Percentiles rank a stretch among this genome's conserved stretches.
Conservation (phyloP, 345 rosid species). For the Linum tenue region DNA sequence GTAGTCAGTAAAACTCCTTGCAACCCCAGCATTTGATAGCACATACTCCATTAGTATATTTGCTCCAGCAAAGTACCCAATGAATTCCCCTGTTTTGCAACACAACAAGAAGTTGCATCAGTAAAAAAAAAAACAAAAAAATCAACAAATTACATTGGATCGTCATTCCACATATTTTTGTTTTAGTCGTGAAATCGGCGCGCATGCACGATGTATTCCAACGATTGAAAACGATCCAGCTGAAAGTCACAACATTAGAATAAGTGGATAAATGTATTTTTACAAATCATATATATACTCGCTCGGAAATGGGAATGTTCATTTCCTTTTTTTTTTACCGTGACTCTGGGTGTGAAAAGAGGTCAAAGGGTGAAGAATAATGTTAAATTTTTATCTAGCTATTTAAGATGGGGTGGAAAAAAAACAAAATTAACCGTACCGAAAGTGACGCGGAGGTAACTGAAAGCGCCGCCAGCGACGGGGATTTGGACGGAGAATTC, state of each 20-base stretch:
- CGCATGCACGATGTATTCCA: too few relatives aligned
- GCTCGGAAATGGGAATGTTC: too few relatives aligned
- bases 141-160: too few relatives aligned
- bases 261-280: too few relatives aligned
- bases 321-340: too few relatives aligned
- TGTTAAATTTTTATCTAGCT: background rate
- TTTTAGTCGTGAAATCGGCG: too few relatives aligned
- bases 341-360: too few relatives aligned
- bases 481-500: constrained; percentile 92
- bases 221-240: too few relatives aligned
- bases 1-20: constrained; percentile 81
- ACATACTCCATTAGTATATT: constrained; percentile 90
- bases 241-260: too few relatives aligned
- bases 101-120: background rate
- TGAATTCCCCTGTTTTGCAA: constrained; percentile 55
- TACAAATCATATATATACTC: too few relatives aligned
- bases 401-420: constrained; percentile 4
- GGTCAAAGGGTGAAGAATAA: background rate
- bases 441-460: constrained; percentile 85
- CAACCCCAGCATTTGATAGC: constrained; percentile 87
- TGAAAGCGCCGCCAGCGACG: constrained; percentile 93
- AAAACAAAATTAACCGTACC: constrained; percentile 30
- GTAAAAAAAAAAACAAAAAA: too few relatives aligned
- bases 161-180: too few relatives aligned
- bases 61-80: constrained; percentile 81